These are phyloP conservation scores for Helianthus tuberosus DNA, from an alignment of 129 eudicot species.

Conservation along the genomic window DNA sequence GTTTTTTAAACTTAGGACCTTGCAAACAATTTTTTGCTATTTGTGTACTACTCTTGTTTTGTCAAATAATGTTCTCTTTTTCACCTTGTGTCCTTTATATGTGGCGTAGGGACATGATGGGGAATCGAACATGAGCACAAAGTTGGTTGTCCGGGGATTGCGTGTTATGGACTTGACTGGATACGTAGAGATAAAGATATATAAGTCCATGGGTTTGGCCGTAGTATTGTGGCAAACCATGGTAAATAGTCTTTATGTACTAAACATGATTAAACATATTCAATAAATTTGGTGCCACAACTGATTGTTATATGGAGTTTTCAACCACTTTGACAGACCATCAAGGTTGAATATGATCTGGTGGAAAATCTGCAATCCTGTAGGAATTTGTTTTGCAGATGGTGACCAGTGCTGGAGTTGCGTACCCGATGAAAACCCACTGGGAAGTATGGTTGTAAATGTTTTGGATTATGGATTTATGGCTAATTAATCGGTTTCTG, in stretches of 20 bases:
- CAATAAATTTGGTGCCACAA: background rate
- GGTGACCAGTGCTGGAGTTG: background rate
- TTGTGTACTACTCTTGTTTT: constrained; percentile 3
- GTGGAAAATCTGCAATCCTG: background rate
- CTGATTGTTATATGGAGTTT: too few relatives aligned
- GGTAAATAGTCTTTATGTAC: constrained; percentile 8
- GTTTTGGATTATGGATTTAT: constrained; percentile 22
- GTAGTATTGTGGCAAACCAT: background rate
- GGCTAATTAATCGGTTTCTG: constrained; percentile 26
- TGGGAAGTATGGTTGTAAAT: constrained; percentile 10
- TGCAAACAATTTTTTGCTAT: background rate
- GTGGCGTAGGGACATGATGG: constrained; percentile 71
- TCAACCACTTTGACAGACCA: background rate
- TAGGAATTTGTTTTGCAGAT: background rate
- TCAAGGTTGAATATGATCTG: constrained; percentile 5
- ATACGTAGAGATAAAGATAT: constrained; percentile 24
- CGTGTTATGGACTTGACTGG: constrained; percentile 20
- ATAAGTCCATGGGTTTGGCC: background rate
- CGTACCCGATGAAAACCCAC: background rate
- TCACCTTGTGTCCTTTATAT: constrained; percentile 67
- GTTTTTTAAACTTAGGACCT: background rate
- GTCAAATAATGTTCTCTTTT: background rate
- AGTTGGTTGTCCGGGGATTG: constrained; percentile 39
- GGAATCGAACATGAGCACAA: constrained; percentile 38
- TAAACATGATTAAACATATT: background rate